phyloP scores from a whole-genome alignment of 1,139 yeast species.

The Sugiyamaella japonica region DNA sequence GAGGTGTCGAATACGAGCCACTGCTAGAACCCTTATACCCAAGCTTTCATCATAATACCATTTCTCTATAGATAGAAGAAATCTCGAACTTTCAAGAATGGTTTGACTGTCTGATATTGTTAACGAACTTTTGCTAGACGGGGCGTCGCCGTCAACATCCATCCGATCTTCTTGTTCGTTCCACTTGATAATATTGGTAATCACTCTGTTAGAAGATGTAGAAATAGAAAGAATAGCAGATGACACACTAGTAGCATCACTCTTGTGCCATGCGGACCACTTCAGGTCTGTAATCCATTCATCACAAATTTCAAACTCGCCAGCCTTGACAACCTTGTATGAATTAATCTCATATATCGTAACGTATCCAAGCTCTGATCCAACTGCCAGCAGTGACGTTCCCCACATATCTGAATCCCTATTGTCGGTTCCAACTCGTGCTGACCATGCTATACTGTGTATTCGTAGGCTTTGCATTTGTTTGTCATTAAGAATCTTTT shows the following conservation, averaged over 20 bases:
- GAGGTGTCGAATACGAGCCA: slow-evolving; percentile 17
- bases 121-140: background rate
- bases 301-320: slow-evolving; percentile 8
- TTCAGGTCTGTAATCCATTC: slow-evolving; percentile 23
- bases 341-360: slow-evolving; percentile 24
- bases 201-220: slow-evolving; percentile 2
- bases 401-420: slow-evolving; percentile 26
- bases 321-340: slow-evolving; percentile 5
- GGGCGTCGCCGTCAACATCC: slow-evolving; percentile 2
- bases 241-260: background rate
- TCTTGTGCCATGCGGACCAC: slow-evolving; percentile 12
- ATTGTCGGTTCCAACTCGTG: slow-evolving; percentile 7
- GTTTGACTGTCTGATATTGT: background rate
- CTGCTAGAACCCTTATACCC: slow-evolving; percentile 13
- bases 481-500: background rate
- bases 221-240: slow-evolving; percentile 2
- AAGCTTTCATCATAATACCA: slow-evolving; percentile 7
- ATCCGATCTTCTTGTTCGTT: background rate
- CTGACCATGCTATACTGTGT: slow-evolving; percentile 26
- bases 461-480: slow-evolving; percentile 15
- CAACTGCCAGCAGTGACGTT: slow-evolving; percentile 26
- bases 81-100: slow-evolving; percentile 13
- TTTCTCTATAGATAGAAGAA: slow-evolving; percentile 12
- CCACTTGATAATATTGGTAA: background rate
- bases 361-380: slow-evolving; percentile 26